Base-by-base conservation (phyloP, 2,329 filamentous ascomycete species). In the Periconia digitata region DNA sequence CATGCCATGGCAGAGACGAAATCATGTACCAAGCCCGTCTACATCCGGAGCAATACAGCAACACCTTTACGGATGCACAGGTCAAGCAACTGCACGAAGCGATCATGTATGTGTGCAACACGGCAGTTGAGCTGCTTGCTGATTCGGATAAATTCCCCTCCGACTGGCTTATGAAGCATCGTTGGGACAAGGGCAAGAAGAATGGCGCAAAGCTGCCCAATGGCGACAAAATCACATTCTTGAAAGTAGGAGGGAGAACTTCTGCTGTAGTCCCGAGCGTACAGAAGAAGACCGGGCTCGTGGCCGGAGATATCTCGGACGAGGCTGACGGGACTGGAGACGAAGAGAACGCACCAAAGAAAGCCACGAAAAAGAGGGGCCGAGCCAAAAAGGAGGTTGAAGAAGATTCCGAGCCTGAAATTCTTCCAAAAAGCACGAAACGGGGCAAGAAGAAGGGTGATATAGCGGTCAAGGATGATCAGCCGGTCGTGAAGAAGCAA, bases 1-100 rank as follows among this genome's bases (percentile, higher is more conserved):
- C 27, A 44, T n/a, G n/a, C n/a, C 15, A 16, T n/a, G 10, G 8
- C 20, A 43, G 41, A 21, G 42, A 44, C 22, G 42, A 44, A 27
- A 44, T 96, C 6, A 76, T 99, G 43, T 99, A 92, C 64, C 86
- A 97, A 59, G 88, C 94, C 5, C 85, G 82, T 42, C 80, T 97
- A 15, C 92, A 99, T 58, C 94, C 94, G 0, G 92, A 96, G 69
- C 90, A 96, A 67, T 95, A 95, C 73, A 90, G 87, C 72, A 86
- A 96, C 63, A 88, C 89, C 0, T 87, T 97, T 57, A 79, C 70
- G 53, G 83, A 89, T 24, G 79, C 74, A 0, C 86, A 96, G 68
- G 83, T 95, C 53, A 79, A 82, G 55, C 78, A 77, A 34, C 76
- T 99, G 2, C 86, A 94, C 69, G 77, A 84, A 8, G 81, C 85